Evolutionary conservation across 106 monocot species (phyloP).

Genomic region (Allium cepa): DNA sequence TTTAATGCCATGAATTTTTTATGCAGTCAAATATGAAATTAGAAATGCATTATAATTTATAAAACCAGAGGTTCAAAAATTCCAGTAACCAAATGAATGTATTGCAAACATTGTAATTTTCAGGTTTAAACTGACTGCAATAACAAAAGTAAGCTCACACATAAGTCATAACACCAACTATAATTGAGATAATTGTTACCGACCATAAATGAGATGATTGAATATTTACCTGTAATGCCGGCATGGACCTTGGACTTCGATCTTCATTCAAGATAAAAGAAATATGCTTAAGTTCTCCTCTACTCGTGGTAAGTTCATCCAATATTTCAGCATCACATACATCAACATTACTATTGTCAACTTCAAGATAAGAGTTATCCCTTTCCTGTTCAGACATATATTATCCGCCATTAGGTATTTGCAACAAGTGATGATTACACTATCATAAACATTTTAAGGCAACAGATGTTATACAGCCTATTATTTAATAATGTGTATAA

Average conservation of each 20-base stretch:
- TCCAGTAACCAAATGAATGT: no score
- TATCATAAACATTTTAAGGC: not conserved
- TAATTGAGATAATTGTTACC: not conserved
- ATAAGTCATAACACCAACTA: no score
- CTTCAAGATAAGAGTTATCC: not conserved
- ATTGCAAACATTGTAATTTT: no score
- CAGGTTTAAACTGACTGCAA: no score
- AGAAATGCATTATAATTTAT: no score
- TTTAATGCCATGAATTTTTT: no score
- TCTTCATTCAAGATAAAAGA: slow-evolving; percentile 40
- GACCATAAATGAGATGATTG: not conserved
- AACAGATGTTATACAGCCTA: not conserved
- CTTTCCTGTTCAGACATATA: not conserved
- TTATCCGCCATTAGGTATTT: no score
- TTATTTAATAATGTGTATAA: no score
- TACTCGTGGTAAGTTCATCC: slow-evolving; percentile 57
- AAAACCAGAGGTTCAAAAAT: no score
- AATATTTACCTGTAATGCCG: slow-evolving; percentile 7
- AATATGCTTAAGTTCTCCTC: slow-evolving; percentile 59
- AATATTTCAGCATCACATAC: slow-evolving; percentile 43
- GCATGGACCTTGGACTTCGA: slow-evolving; percentile 6
- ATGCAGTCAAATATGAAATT: no score
- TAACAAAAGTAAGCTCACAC: not conserved
- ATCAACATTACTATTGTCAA: slow-evolving; percentile 10
- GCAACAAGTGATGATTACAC: no score